A percentile compares a stretch with the other conserved stretches of the same genome.
Conservation (phyloP, 208 protist species). For the Acanthamoeba quina region DNA sequence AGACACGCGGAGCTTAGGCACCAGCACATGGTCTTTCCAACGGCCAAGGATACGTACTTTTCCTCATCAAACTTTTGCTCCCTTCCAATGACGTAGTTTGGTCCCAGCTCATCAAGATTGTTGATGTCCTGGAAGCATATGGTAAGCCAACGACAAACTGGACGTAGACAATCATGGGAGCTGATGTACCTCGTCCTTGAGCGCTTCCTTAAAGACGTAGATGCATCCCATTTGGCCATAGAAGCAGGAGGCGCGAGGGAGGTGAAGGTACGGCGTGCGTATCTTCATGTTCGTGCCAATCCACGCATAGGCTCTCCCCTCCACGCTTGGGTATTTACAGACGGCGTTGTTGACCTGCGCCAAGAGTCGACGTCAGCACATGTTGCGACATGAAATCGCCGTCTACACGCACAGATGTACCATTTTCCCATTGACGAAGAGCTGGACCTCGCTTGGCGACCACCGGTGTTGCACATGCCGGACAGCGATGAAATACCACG, state of each 20-base stretch:
- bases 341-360: not conserved
- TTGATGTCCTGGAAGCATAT: constrained; percentile 16
- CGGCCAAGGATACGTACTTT: not conserved
- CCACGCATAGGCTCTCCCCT: too few species aligned
- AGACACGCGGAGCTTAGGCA: not conserved
- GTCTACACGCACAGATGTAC: not conserved
- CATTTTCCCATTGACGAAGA: constrained; percentile 53
- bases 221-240: constrained; percentile 59
- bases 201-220: constrained; percentile 52
- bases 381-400: not conserved
- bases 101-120: not conserved
- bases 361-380: not conserved
- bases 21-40: not conserved
- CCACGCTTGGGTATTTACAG: too few species aligned
- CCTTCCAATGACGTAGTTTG: constrained; percentile 33
- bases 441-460: constrained; percentile 37
- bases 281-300: too few species aligned
- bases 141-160: not conserved
- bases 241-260: constrained; percentile 1
- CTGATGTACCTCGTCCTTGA: constrained; percentile 36
- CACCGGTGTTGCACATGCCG: constrained; percentile 9
- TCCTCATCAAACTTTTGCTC: constrained; percentile 30
- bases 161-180: not conserved
- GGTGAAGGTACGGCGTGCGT: too few species aligned
- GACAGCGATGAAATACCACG: constrained; percentile 30